phyloP scores from a whole-genome alignment of 352 stramenopile genomes.

The Pythium oligandrum region DNA sequence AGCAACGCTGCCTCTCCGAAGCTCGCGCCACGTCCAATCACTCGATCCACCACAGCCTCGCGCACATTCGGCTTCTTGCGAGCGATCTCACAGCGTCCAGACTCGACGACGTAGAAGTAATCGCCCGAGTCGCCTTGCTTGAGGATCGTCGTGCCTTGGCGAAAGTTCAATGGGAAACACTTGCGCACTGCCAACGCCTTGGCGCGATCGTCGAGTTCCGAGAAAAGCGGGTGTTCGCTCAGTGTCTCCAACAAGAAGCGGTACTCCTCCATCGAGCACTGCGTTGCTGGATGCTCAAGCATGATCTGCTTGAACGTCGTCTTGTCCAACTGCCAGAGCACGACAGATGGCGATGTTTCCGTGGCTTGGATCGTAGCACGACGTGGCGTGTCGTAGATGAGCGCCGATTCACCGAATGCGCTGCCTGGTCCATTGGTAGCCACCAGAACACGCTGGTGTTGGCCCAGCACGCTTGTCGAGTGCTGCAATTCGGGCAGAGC shows the following conservation, averaged over 20 bases:
- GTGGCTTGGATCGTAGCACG: conserved; percentile 60
- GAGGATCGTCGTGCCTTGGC: conserved; percentile 56
- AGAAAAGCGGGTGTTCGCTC: conserved; percentile 71
- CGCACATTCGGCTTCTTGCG: conserved; percentile 53
- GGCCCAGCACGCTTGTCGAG: conserved; percentile 46
- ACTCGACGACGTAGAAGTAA: conserved; percentile 86
- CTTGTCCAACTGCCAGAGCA: conserved; percentile 81
- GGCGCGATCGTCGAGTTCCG: conserved; percentile 62
- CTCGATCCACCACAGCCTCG: conserved; percentile 54
- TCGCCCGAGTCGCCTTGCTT: conserved; percentile 76
- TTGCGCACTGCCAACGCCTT: conserved; percentile 80
- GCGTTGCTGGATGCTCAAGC: conserved; percentile 52
- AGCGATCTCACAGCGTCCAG: conserved; percentile 68
- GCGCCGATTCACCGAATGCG: conserved; percentile 76
- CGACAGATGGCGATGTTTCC: conserved; percentile 17
- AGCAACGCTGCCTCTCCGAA: conserved; percentile 97
- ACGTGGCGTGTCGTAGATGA: conserved; percentile 83
- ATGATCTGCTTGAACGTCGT: conserved; percentile 52
- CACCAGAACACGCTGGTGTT: conserved; percentile 69
- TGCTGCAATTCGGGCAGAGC: conserved; percentile 65
- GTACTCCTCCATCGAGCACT: conserved; percentile 75
- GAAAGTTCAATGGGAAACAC: conserved; percentile 71
- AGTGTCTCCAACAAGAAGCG: conserved; percentile 67
- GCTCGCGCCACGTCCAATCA: conserved; percentile 61
- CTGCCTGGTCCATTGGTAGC: conserved; percentile 75